These are phyloP conservation scores for Mollisia scopiformis DNA, from an alignment of 2,329 filamentous ascomycete genomes.

Conservation along the genomic window DNA sequence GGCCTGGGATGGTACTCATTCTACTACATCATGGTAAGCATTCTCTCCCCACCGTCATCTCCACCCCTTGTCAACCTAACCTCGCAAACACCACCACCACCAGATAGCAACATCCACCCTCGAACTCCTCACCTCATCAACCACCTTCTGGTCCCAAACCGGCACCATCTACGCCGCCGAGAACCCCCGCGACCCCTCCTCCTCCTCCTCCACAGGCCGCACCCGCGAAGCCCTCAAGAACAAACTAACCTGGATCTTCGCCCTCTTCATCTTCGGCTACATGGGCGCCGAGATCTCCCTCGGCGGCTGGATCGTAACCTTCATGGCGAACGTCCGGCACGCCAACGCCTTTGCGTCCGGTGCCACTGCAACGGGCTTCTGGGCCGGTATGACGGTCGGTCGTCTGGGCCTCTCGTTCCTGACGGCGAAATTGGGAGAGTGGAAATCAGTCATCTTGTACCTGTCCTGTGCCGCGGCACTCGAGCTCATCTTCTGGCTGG, in stretches of 20 bases:
- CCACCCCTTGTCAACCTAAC: background rate
- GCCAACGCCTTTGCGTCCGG: slow-evolving; percentile 73
- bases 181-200: slow-evolving; percentile 47
- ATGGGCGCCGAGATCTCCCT: slow-evolving; percentile 78
- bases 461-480: slow-evolving; percentile 64
- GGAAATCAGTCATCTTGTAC: slow-evolving; percentile 64
- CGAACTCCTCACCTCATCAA: slow-evolving; percentile 54
- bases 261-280: slow-evolving; percentile 77
- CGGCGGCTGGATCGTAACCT: slow-evolving; percentile 82
- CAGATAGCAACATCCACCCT: slow-evolving; percentile 53
- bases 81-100: background rate
- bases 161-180: slow-evolving; percentile 58
- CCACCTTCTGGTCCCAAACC: slow-evolving; percentile 67
- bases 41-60: background rate
- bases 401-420: slow-evolving; percentile 75
- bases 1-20: slow-evolving; percentile 71
- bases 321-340: slow-evolving; percentile 79
- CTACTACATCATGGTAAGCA: slow-evolving; percentile 75
- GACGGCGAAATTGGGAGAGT: slow-evolving; percentile 75
- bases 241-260: slow-evolving; percentile 71
- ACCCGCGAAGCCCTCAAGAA: slow-evolving; percentile 40
- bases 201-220: slow-evolving; percentile 24
- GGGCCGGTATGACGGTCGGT: slow-evolving; percentile 79
- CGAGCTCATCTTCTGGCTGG: slow-evolving; percentile 79
- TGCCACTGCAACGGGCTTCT: slow-evolving; percentile 79